Evolutionary conservation across 2,329 filamentous ascomycete genomes (phyloP).

Genomic region (Colletotrichum brevisporum): DNA sequence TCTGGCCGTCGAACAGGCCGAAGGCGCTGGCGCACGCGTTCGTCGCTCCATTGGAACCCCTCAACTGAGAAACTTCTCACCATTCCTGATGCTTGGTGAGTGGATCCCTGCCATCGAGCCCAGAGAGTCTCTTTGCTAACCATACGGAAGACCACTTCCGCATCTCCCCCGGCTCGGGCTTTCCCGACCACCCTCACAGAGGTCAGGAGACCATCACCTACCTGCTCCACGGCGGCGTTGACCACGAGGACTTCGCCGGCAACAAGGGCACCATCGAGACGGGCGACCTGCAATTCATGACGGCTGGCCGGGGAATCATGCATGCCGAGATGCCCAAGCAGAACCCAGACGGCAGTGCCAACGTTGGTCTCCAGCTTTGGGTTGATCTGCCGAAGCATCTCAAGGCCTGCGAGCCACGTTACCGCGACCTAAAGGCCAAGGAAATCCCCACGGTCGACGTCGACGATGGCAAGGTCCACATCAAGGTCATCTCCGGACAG

Average conservation of each 20-base stretch:
- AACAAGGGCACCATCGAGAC: conserved; percentile 85
- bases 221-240: conserved; percentile 85
- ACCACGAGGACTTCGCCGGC: conserved; percentile 94
- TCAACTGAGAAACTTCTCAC: conserved; percentile 86
- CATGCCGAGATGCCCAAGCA: conserved; percentile 95
- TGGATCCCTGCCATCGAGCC: conserved; percentile 93
- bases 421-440: conserved; percentile 83
- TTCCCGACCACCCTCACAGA: conserved; percentile 88
- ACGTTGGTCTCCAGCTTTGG: conserved; percentile 94
- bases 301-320: conserved; percentile 90
- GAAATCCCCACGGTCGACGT: conserved; percentile 85
- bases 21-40: conserved; percentile 90
- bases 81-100: conserved; percentile 97
- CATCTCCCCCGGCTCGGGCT: conserved; percentile 84
- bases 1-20: conserved; percentile 86
- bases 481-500: conserved; percentile 93
- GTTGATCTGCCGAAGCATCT: conserved; percentile 87
- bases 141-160: conserved; percentile 91
- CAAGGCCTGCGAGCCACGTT: conserved; percentile 91
- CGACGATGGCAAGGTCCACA: conserved; percentile 79
- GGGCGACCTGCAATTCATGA: conserved; percentile 99
- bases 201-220: conserved; percentile 94
- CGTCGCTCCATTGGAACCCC: conserved; percentile 89
- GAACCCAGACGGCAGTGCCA: conserved; percentile 81
- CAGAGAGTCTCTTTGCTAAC: conserved; percentile 79